A percentile compares a stretch with the other conserved stretches of the same genome.
These are phyloP conservation scores for Rhizopogon sp. DNA, from an alignment of 768 basidiomycete species.

Conservation along the genomic window DNA sequence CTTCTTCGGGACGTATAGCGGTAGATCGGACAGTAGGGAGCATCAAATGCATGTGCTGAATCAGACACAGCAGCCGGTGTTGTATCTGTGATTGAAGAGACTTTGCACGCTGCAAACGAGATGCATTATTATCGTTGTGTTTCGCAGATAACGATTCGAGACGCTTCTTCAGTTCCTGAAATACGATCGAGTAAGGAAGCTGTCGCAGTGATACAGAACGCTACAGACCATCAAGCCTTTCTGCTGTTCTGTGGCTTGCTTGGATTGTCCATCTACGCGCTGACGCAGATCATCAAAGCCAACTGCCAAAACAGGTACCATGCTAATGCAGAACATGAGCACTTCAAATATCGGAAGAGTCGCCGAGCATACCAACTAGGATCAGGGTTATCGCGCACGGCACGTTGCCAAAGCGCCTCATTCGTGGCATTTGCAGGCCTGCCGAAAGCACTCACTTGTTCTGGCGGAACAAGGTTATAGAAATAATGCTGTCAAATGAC, in stretches of 20 bases:
- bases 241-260: constrained; percentile 61
- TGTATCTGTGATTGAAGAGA: constrained; percentile 63
- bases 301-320: constrained; percentile 74
- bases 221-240: constrained; percentile 52
- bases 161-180: constrained; percentile 62
- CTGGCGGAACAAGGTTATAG: constrained; percentile 78
- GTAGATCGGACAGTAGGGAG: constrained; percentile 73
- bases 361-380: constrained; percentile 54
- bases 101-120: constrained; percentile 60
- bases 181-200: background rate
- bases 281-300: constrained; percentile 80
- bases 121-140: constrained; percentile 62
- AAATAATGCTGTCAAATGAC: constrained; percentile 57
- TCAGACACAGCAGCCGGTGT: constrained; percentile 63
- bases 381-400: constrained; percentile 77
- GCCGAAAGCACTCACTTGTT: constrained; percentile 57
- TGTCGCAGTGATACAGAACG: background rate
- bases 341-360: background rate
- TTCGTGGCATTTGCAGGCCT: constrained; percentile 70
- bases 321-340: constrained; percentile 32
- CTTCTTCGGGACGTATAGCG: constrained; percentile 76
- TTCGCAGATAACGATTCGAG: constrained; percentile 55
- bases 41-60: constrained; percentile 75
- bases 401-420: constrained; percentile 74
- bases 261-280: constrained; percentile 71